phyloP scores from a whole-genome alignment of 2,329 filamentous ascomycete species.

The Atkinsonella texensis region DNA sequence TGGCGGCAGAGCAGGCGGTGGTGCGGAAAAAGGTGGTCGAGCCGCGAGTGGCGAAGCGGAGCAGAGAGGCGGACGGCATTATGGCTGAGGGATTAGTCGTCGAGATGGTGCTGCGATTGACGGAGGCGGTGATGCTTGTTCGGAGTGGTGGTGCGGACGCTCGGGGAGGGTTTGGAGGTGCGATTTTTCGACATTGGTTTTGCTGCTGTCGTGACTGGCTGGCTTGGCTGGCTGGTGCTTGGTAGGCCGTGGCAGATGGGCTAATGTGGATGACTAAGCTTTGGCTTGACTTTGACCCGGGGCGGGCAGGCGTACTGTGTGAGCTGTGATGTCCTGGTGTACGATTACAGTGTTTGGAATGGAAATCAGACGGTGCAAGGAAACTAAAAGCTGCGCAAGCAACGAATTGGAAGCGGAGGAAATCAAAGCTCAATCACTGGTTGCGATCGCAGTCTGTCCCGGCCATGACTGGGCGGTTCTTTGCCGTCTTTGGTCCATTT shows the following conservation, averaged over 20 bases:
- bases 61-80: slow-evolving; percentile 57
- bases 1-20: slow-evolving; percentile 44
- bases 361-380: too few species aligned
- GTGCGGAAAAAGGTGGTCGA: slow-evolving; percentile 51
- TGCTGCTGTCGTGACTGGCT: slow-evolving; percentile 12
- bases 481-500: not conserved
- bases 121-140: not conserved
- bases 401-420: slow-evolving; percentile 15
- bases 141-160: slow-evolving; percentile 4
- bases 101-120: not conserved
- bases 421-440: slow-evolving; percentile 10
- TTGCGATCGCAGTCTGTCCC: too few species aligned
- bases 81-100: slow-evolving; percentile 8
- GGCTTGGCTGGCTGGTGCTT: not conserved
- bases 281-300: slow-evolving; percentile 6
- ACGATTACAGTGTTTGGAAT: not conserved
- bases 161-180: slow-evolving; percentile 8
- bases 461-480: not conserved
- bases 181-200: slow-evolving; percentile 15
- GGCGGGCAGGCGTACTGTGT: slow-evolving; percentile 11
- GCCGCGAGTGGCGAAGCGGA: slow-evolving; percentile 62
- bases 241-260: slow-evolving; percentile 11
- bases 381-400: not conserved
- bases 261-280: slow-evolving; percentile 23
- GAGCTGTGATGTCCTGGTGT: slow-evolving; percentile 11